Conservation (phyloP, 495 filamentous ascomycete genomes). For the Penicillium alfredii region DNA sequence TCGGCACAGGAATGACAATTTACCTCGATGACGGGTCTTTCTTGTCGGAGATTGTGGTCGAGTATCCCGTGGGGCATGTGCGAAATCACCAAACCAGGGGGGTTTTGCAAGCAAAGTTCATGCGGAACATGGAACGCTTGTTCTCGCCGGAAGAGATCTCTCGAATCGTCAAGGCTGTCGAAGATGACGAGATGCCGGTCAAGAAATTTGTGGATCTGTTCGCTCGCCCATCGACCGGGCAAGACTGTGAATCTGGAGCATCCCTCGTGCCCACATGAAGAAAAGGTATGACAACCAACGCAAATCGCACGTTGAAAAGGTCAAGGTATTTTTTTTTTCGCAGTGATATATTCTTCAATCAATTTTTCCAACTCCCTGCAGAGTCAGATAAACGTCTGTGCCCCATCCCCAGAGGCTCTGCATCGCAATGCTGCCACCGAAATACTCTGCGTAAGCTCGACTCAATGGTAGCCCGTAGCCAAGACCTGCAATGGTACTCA, state of each 20-base stretch:
- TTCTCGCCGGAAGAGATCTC: constrained; percentile 57
- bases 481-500: constrained; percentile 79
- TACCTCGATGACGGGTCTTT: constrained; percentile 26
- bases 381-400: constrained; percentile 69
- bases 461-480: constrained; percentile 91
- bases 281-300: too few relatives aligned
- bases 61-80: constrained; percentile 77
- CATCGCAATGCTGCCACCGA: constrained; percentile 90
- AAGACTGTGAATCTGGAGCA: too few relatives aligned
- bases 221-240: constrained; percentile 1
- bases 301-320: too few relatives aligned
- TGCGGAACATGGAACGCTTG: constrained; percentile 64
- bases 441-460: constrained; percentile 95
- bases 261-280: too few relatives aligned
- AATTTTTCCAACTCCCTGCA: constrained; percentile 79
- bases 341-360: constrained; percentile 15
- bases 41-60: constrained; percentile 72
- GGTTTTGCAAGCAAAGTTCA: constrained; percentile 70
- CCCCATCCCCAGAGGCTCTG: constrained; percentile 97
- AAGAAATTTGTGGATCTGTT: constrained; percentile 74
- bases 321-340: too few relatives aligned
- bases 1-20: constrained; percentile 20
- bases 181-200: constrained; percentile 53
- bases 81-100: constrained; percentile 70
- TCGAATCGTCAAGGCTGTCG: constrained; percentile 57